Base-by-base conservation (phyloP, 2,329 filamentous ascomycete genomes). In the Fusarium sp. region DNA sequence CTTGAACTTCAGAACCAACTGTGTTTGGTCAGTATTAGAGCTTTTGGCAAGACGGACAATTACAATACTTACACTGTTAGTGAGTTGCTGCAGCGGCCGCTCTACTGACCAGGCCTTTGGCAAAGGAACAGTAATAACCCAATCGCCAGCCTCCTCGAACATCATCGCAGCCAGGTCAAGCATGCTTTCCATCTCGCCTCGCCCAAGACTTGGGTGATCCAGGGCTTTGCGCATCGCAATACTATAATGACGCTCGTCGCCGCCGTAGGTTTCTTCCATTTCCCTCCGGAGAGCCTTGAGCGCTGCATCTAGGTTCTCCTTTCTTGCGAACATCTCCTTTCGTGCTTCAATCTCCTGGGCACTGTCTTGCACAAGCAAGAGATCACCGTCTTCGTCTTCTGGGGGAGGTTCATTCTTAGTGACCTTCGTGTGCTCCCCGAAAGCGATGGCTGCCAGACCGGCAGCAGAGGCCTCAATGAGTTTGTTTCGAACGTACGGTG, bases 241-340 rank as follows among this genome's bases (percentile, higher is more conserved):
- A 56, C 79, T 81, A 58, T 83, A 79, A 45, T 81, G 78, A 28
- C 77, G 70, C 56, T 82, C 78, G 21, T 83, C 78, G 6, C 75
- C 74, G 5, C 69, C 73, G 50, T 81, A 84, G 1, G 78, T 81
- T 64, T 82, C 79, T 12, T 83, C 79, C 81, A 84, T 82, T 69
- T 84, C 82, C 65, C 77, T 80, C 47, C 79, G 79, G 56, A 84
- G 57, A 12, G 82, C 82, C 58, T 77, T 81, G 21, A 84, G 76
- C 37, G 91, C 86, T 43, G 86, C 83, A 53, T 87, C 84, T 23
- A 89, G 80, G 74, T 93, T 90, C 73, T 87, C 85, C 70, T 89
- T 89, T 69, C 88, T 87, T 61, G 88, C 87, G 78, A 89, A 90
- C 82, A 89, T 87, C 75, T 89, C 87, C 58, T 86, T 86, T 30